These are phyloP conservation scores for Pouteria glomerata DNA, from an alignment of 148 eudicot species.

Conservation along the genomic window DNA sequence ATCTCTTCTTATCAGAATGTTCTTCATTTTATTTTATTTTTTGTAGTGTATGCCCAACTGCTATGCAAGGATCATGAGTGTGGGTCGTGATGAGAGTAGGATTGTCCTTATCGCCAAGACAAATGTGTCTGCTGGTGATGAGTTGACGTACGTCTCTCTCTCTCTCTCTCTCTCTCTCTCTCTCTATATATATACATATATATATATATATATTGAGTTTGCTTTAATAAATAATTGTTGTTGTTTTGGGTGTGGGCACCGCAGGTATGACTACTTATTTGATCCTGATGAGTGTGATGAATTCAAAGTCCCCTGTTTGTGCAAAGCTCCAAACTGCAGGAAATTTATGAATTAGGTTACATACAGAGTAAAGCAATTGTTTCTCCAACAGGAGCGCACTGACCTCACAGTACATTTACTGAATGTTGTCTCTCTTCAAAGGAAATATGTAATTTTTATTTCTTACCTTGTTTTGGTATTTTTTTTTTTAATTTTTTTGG, in stretches of 20 bases:
- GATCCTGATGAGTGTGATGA: slow-evolving; percentile 97
- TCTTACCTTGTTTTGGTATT: too few species aligned
- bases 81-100: slow-evolving; percentile 70
- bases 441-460: too few species aligned
- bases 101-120: slow-evolving; percentile 76
- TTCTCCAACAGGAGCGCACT: slow-evolving; percentile 40
- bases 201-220: too few species aligned
- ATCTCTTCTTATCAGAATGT: not conserved
- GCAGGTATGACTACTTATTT: slow-evolving; percentile 97
- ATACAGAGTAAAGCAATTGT: slow-evolving; percentile 18
- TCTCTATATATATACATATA: too few species aligned
- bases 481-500: too few species aligned
- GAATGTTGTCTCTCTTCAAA: not conserved
- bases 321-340: slow-evolving; percentile 86
- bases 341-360: slow-evolving; percentile 85
- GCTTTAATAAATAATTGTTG: too few species aligned
- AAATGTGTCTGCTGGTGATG: slow-evolving; percentile 60
- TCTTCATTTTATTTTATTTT: not conserved
- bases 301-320: slow-evolving; percentile 81
- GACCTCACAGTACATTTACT: slow-evolving; percentile 13
- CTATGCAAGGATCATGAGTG: slow-evolving; percentile 83
- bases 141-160: slow-evolving; percentile 53
- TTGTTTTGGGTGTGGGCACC: not conserved
- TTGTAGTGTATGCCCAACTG: slow-evolving; percentile 77
- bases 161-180: slow-evolving; percentile 11